Base-by-base conservation (phyloP, 73 alveolate genomes). In the Stentor coeruleus region DNA sequence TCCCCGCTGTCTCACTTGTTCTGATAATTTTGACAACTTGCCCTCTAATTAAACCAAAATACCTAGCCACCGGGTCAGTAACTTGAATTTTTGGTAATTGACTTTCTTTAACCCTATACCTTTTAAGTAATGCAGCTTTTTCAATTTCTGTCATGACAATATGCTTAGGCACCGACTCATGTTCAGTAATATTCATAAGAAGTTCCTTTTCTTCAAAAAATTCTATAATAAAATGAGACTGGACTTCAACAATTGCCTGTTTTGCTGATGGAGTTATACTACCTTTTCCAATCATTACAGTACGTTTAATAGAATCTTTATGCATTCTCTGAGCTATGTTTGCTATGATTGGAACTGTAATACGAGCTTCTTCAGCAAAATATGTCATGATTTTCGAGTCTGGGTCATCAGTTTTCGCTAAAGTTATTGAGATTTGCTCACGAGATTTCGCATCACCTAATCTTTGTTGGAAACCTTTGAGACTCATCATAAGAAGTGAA, bases 1-100 rank as follows among this genome's bases (percentile, higher is more conserved):
- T 92, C 26, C 99, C 99, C 2, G 99, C 99, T 3, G 99, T 96
- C 83, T 97, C 99, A 55, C 97, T 85, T 33, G 93, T 96, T 87
- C 99, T 91, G 35, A 89, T 88, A 60, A 96, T 96, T 83, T 96
- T 96, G 81, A 95, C 97, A 26, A 96, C 99, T 55, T 93, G 90
- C 57, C 99, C 98, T 33, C 94, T 85, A 76, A 76, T 81, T 49
- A 96, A 87, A 28, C 99, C 98, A 59, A 81, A 83, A 91, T 93
- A 93, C 81, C 96, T 89, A 3, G 98, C 98, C 33, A 96, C 96
- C 33, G 99, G 99, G 77, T 96, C 99, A 1, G 90, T 91, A 30
- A 87, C 86, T 82, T 89, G 91, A 6, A 96, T 96, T 88, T 95
- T 95, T 3, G 99, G 99, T 38, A 95, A 92, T 87, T 93, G 97